Evolutionary conservation across 2,329 filamentous ascomycete genomes (phyloP).

Genomic region (Aspergillus sp.): DNA sequence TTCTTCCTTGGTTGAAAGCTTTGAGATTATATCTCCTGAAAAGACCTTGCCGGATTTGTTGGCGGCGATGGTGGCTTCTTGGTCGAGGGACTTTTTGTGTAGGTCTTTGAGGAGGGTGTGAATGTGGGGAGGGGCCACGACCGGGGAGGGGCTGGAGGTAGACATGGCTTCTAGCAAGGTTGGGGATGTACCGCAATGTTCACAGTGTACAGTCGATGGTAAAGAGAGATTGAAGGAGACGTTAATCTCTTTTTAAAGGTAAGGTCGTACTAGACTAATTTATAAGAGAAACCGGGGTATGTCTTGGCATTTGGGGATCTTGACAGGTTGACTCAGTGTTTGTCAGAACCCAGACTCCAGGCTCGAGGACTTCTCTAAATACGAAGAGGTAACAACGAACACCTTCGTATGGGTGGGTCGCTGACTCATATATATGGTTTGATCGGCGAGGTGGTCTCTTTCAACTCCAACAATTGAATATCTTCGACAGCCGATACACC

Average conservation of each 20-base stretch:
- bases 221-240: neutral
- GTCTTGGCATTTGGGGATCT: neutral
- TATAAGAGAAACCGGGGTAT: neutral
- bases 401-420: neutral
- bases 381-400: neutral
- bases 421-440: neutral
- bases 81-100: conserved; percentile 26
- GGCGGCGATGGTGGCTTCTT: conserved; percentile 27
- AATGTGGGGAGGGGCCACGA: conserved; percentile 28
- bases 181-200: neutral
- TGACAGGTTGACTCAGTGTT: neutral
- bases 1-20: conserved; percentile 23
- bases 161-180: neutral
- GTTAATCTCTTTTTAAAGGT: neutral
- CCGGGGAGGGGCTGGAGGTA: conserved; percentile 1
- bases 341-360: neutral
- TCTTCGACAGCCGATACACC: neutral
- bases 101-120: conserved; percentile 27
- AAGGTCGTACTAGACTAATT: neutral
- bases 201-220: neutral
- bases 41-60: conserved; percentile 25
- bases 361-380: neutral
- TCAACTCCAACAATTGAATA: neutral
- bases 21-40: conserved; percentile 15
- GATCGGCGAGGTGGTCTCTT: too few species aligned